Conservation (phyloP, 139 green algal genomes). For the Coccomyxa sp. region DNA sequence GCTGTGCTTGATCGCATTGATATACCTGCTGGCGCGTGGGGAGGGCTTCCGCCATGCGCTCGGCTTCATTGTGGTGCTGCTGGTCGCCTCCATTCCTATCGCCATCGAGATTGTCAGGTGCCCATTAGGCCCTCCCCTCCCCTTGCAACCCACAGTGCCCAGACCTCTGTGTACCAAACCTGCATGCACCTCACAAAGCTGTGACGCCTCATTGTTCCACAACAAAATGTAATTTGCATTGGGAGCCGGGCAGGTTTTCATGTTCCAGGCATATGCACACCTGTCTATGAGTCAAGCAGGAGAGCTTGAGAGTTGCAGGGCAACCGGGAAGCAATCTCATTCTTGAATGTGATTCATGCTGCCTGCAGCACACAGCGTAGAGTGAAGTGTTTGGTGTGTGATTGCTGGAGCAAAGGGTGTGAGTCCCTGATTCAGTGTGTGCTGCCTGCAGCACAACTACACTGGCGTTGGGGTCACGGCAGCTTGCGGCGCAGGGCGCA, state of each 20-base stretch:
- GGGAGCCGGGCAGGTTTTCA: too few relatives aligned
- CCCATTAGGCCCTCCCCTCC: neutral
- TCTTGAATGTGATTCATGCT: too few relatives aligned
- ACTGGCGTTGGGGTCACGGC: constrained; percentile 78
- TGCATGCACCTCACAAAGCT: neutral
- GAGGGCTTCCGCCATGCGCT: constrained; percentile 55
- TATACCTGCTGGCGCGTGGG: constrained; percentile 29
- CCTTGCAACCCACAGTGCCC: neutral
- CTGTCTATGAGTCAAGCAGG: too few relatives aligned
- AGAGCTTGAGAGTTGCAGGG: too few relatives aligned
- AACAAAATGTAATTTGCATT: too few relatives aligned
- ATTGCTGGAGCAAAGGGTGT: too few relatives aligned
- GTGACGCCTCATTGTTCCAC: too few relatives aligned
- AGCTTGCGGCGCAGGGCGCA: constrained; percentile 78
- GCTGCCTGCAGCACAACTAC: constrained; percentile 32
- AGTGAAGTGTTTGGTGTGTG: too few relatives aligned
- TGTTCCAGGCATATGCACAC: too few relatives aligned
- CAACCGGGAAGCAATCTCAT: too few relatives aligned
- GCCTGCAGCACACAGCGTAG: too few relatives aligned
- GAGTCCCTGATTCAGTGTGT: constrained; percentile 42
- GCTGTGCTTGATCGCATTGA: constrained; percentile 1
- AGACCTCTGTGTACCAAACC: neutral
- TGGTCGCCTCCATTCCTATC: constrained; percentile 90
- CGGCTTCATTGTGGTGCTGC: constrained; percentile 83
- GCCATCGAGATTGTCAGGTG: constrained; percentile 81